Evolutionary conservation across 306 rosid species (phyloP), one percentile per base, ranked within the genome.

Genomic region (Chamaecrista fasciculata): DNA sequence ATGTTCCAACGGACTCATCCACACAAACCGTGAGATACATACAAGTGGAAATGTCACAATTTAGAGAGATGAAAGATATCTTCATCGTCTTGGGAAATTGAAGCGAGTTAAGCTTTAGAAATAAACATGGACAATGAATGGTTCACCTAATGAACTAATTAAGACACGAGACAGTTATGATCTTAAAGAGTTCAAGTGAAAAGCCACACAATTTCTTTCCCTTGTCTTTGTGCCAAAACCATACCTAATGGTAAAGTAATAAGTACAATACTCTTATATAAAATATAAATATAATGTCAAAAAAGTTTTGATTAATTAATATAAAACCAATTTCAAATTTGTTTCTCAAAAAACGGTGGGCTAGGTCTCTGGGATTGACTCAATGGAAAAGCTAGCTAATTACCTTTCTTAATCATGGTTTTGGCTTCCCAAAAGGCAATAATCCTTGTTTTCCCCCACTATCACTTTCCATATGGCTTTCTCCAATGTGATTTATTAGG

Each of bases 331-430:
- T n/a, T n/a, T n/a, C n/a, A n/a, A n/a, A n/a, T n/a, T n/a, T n/a
- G n/a, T n/a, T n/a, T n/a, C n/a, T n/a, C n/a, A 28, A 28, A 58
- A 76, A 71, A 72, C 67, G 34, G 67, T 70, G 84, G 66, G 51
- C 63, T 50, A 33, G 36, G 33, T 33, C 25, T 31, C 2, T 71
- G 55, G 70, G 55, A 15, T 67, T 25, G 48, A 76, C 60, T 43
- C 36, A 18, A 31, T 47, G 44, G 29, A 34, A 33, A 55, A 74
- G 26, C 50, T 40, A 74, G 26, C 50, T 40, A 42, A 5, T 12
- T 6, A 61, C 59, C 28, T 63, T 28, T 61, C 55, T 58, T 1
- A 29, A 16, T 66, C 46, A 9, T 66, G 71, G 60, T 52, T 43
- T 51, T 23, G 56, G 57, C 71, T 37, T 34, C 74, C 50, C 50